These are phyloP conservation scores for Sorghum bicolor DNA, from an alignment of 176 grass and related monocot genomes.

Conservation along the genomic window DNA sequence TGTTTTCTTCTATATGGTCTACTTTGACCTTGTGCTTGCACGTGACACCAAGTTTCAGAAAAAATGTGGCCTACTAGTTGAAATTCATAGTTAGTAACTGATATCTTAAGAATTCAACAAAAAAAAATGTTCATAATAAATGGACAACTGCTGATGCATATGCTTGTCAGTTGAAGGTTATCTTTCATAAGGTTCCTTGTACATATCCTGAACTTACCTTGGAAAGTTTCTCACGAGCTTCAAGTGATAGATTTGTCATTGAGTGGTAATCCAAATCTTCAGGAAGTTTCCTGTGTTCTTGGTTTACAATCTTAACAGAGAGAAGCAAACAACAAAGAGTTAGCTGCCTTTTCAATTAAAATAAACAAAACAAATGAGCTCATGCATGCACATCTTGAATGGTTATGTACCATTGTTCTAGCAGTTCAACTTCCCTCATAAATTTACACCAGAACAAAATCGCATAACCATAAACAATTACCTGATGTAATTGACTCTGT, in stretches of 20 bases:
- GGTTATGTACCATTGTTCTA: neutral
- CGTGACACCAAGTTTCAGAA: neutral
- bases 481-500: slow-evolving; percentile 88
- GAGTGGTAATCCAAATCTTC: slow-evolving; percentile 93
- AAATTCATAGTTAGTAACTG: neutral
- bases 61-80: neutral
- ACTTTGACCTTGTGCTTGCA: neutral
- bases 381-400: neutral
- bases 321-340: neutral
- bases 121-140: neutral
- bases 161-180: neutral
- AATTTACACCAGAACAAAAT: slow-evolving; percentile 1
- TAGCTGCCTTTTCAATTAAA: neutral
- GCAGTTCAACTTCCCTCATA: neutral
- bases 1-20: neutral
- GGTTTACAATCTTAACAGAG: slow-evolving; percentile 74
- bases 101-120: neutral
- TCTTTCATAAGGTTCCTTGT: neutral
- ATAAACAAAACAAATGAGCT: slow-evolving; percentile 24
- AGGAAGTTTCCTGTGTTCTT: slow-evolving; percentile 85
- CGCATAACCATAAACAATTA: slow-evolving; percentile 25
- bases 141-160: neutral
- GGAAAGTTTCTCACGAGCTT: slow-evolving; percentile 97
- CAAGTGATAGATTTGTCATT: slow-evolving; percentile 78
- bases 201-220: slow-evolving; percentile 52